Evolutionary conservation across 1,284 basidiomycete species (phyloP).

Genomic region (Ceratobasidium sp.): DNA sequence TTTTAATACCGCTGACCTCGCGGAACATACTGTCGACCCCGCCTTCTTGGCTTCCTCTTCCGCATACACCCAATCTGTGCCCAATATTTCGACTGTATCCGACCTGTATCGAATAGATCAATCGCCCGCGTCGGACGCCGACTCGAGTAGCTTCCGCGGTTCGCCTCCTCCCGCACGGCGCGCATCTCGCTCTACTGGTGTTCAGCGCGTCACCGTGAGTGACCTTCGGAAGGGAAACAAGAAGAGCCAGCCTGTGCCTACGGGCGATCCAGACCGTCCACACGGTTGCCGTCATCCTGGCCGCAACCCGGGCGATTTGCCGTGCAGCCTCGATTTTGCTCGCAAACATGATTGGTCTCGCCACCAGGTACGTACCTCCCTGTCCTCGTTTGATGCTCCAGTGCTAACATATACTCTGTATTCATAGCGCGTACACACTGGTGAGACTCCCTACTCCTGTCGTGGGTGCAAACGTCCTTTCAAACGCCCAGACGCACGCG

Average conservation of each 20-base stretch:
- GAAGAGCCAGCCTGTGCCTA: conserved; percentile 3
- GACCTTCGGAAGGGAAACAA: not conserved
- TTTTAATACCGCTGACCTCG: not conserved
- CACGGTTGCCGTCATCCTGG: conserved; percentile 28
- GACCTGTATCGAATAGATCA: not conserved
- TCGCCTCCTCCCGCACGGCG: conserved; percentile 10
- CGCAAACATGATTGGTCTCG: conserved; percentile 37
- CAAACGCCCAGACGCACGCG: conserved; percentile 34
- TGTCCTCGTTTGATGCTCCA: not conserved
- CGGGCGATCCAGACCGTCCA: conserved; percentile 17
- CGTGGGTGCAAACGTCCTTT: not conserved
- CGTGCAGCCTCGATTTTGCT: conserved; percentile 28
- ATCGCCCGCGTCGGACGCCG: not conserved
- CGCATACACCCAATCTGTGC: not conserved
- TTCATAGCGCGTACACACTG: conserved; percentile 27
- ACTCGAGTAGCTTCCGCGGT: conserved; percentile 1
- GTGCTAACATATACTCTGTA: not conserved
- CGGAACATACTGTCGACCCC: not conserved
- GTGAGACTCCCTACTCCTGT: conserved; percentile 28
- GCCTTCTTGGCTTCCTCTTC: not conserved
- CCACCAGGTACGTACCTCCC: conserved; percentile 17
- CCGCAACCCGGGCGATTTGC: not conserved
- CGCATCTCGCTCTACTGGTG: conserved; percentile 9
- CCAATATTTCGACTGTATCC: not conserved
- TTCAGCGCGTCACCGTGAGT: not conserved